phyloP scores from a whole-genome alignment of 805 yeast genomes.

The Zygosaccharomyces bisporus region DNA sequence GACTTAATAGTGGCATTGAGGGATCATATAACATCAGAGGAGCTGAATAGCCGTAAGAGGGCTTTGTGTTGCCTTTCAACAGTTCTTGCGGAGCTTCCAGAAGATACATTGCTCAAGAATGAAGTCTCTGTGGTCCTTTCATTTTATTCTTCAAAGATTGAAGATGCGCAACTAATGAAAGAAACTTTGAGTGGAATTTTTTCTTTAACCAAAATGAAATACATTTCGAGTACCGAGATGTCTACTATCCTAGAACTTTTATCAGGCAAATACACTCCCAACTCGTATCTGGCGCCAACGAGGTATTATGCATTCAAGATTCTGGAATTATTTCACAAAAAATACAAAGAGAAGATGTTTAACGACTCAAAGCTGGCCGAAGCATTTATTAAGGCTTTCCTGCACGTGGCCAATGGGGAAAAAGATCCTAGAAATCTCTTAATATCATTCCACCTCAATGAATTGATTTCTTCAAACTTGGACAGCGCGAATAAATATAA shows the following conservation, averaged over 20 bases:
- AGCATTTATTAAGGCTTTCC: slow-evolving; percentile 51
- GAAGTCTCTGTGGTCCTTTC: slow-evolving; percentile 40
- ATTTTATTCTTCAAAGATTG: slow-evolving; percentile 64
- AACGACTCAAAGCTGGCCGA: slow-evolving; percentile 34
- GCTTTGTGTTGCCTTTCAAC: slow-evolving; percentile 45
- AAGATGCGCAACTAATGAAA: slow-evolving; percentile 53
- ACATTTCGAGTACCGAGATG: slow-evolving; percentile 40
- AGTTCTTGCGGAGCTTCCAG: slow-evolving; percentile 34
- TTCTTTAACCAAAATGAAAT: slow-evolving; percentile 50
- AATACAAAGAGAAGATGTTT: slow-evolving; percentile 26
- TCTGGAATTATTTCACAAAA: slow-evolving; percentile 38
- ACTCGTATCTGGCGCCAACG: slow-evolving; percentile 55
- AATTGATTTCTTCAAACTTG: slow-evolving; percentile 39
- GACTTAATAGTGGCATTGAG: slow-evolving; percentile 57
- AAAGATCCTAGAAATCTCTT: slow-evolving; percentile 90
- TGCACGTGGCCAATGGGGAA: slow-evolving; percentile 76
- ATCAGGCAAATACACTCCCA: slow-evolving; percentile 47
- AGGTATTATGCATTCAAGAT: slow-evolving; percentile 58
- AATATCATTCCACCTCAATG: slow-evolving; percentile 58
- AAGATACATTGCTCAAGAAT: slow-evolving; percentile 35
- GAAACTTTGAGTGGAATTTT: slow-evolving; percentile 53
- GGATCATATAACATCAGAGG: slow-evolving; percentile 58
- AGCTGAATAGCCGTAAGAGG: slow-evolving; percentile 47
- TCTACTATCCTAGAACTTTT: slow-evolving; percentile 39
- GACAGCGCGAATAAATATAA: slow-evolving; percentile 41